phyloP scores from a whole-genome alignment of 306 rosid species.

The Canavalia gladiata region DNA sequence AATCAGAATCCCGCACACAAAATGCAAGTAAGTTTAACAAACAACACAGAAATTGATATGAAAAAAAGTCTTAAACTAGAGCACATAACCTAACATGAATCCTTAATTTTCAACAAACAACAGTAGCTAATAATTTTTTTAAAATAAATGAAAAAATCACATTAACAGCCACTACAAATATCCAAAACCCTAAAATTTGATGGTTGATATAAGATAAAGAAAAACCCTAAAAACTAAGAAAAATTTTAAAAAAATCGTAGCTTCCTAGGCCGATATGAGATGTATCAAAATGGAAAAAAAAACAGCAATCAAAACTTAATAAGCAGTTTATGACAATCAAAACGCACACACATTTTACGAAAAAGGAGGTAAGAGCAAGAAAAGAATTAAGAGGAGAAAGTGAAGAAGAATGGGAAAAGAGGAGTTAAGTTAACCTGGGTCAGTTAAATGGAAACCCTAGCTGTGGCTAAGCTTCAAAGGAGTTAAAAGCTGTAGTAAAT shows the following conservation, averaged over 20 bases:
- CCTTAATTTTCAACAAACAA: constrained; percentile 24
- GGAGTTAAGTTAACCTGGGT: constrained; percentile 50
- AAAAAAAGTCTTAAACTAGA: constrained; percentile 26
- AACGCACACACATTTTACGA: constrained; percentile 28
- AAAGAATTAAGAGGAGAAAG: constrained; percentile 21
- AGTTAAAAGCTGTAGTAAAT: constrained; percentile 20
- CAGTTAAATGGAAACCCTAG: constrained; percentile 74
- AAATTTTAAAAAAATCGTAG: neutral
- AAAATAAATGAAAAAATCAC: neutral
- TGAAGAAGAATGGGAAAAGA: constrained; percentile 26
- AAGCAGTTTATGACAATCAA: constrained; percentile 40
- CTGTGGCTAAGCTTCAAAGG: constrained; percentile 39
- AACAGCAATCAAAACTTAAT: constrained; percentile 12
- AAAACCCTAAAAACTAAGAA: constrained; percentile 35
- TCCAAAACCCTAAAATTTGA: constrained; percentile 64
- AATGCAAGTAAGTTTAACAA: constrained; percentile 17
- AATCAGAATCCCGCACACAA: constrained; percentile 44
- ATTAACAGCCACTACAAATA: constrained; percentile 7
- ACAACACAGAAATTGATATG: neutral
- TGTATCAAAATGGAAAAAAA: constrained; percentile 13
- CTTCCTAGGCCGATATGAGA: neutral
- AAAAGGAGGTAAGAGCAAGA: constrained; percentile 19
- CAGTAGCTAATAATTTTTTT: neutral
- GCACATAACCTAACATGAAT: constrained; percentile 6
- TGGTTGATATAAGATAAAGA: neutral